A percentile compares a stretch with the other conserved stretches of the same genome.
Evolutionary conservation across 1,284 basidiomycete species (phyloP).

Genomic region (Cutaneotrichosporon spelunceum): DNA sequence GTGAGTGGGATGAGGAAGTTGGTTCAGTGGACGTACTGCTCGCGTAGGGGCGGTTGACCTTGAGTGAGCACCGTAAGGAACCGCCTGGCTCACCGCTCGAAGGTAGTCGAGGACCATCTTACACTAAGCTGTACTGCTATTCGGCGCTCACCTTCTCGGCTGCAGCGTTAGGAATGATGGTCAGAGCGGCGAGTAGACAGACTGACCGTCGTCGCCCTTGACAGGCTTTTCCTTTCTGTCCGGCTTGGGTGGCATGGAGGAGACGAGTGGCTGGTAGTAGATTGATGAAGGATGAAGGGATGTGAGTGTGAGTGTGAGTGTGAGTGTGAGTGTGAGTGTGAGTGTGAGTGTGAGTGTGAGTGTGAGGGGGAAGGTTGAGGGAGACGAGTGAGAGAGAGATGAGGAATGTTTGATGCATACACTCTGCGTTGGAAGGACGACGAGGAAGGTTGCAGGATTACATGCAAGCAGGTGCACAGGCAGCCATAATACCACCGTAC

Average conservation of each 20-base stretch:
- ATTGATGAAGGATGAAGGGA: not conserved
- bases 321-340: not conserved
- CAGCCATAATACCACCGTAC: not conserved
- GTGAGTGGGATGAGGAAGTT: slow-evolving; percentile 1
- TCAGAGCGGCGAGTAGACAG: not conserved
- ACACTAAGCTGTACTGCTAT: not conserved
- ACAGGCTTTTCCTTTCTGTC: slow-evolving; percentile 67
- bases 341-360: slow-evolving; percentile 1
- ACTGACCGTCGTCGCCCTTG: slow-evolving; percentile 50
- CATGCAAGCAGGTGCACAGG: too few species aligned
- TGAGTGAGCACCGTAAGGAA: not conserved
- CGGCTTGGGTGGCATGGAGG: slow-evolving; percentile 58
- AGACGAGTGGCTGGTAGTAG: too few species aligned
- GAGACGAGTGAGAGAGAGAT: not conserved
- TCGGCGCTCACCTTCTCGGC: slow-evolving; percentile 41
- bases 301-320: slow-evolving; percentile 2
- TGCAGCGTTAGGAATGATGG: slow-evolving; percentile 15
- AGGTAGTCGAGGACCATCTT: slow-evolving; percentile 50
- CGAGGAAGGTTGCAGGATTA: not conserved
- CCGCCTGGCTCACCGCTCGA: slow-evolving; percentile 31
- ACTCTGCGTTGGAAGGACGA: too few species aligned
- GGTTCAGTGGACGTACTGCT: slow-evolving; percentile 34
- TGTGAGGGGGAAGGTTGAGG: slow-evolving; percentile 1
- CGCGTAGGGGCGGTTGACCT: slow-evolving; percentile 46
- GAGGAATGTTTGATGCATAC: too few species aligned